Conservation (phyloP, 2,329 filamentous ascomycete species). For the Cladosporium sp. region DNA sequence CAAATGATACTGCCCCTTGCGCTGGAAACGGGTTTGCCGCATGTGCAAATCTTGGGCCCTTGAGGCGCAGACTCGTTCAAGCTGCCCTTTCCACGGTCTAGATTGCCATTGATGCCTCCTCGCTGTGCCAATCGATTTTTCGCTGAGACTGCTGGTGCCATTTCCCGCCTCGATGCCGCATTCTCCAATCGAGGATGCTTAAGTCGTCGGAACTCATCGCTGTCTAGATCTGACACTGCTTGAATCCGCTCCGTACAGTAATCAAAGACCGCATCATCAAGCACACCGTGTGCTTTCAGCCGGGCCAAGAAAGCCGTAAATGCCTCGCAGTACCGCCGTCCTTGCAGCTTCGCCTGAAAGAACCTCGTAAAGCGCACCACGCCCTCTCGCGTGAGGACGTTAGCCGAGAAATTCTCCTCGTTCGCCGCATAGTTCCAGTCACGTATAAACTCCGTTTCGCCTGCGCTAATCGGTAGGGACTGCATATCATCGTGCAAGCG, state of each 20-base stretch:
- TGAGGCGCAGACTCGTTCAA: too few species aligned
- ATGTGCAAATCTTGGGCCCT: constrained; percentile 12
- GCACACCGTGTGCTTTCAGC: constrained; percentile 18
- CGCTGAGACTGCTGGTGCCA: constrained; percentile 3
- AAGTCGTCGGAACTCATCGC: background rate
- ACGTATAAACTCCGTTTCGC: constrained; percentile 30
- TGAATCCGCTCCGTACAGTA: background rate
- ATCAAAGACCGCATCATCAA: background rate
- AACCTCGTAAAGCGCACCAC: constrained; percentile 35
- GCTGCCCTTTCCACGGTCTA: too few species aligned
- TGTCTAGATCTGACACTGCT: background rate
- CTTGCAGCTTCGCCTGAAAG: constrained; percentile 19
- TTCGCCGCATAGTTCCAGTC: constrained; percentile 34
- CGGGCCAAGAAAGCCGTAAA: constrained; percentile 30
- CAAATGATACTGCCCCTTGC: constrained; percentile 17
- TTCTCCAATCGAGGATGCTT: background rate
- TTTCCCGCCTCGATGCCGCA: constrained; percentile 9
- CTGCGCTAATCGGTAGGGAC: constrained; percentile 19
- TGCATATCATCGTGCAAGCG: constrained; percentile 27
- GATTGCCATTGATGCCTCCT: background rate
- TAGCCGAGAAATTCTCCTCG: constrained; percentile 30
- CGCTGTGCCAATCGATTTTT: background rate
- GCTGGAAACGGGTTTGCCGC: constrained; percentile 13
- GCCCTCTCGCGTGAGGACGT: constrained; percentile 31
- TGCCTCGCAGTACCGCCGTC: constrained; percentile 23